Base-by-base conservation (phyloP, 345 rosid genomes). In the Lenwebbia sp. region DNA sequence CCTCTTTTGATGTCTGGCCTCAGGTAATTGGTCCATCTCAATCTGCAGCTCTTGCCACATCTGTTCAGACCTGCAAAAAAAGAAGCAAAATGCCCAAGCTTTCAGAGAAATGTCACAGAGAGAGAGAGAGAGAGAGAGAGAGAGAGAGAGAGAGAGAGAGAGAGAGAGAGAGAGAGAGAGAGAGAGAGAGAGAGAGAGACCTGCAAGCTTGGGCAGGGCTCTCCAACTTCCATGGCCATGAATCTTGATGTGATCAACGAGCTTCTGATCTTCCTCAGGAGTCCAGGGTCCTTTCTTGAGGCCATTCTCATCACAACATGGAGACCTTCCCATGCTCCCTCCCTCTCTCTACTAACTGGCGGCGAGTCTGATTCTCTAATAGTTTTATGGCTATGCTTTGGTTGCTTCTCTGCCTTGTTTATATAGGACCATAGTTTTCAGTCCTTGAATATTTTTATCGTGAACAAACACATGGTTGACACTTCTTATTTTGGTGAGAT, bases 1-100 rank as follows among this genome's bases (percentile, higher is more conserved):
- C 98, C 98, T 89, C 98, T 92, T 91, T 94, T 95, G 86, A 95
- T 94, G 82, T 93, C 96, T 57, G 98, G 98, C 87, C 95, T 92
- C 82, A 95, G 65, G 87, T 95, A 95, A 88, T 95, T 95, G 62
- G 95, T 93, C 98, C 98, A 95, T 87, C 98, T 92, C 53, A 95
- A 83, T 86, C 98, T 92, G 83, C 98, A 95, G 89, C 98, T 95
- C 91, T 95, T 95, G 65, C 98, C 96, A 85, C 96, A 94, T 86
- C 98, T 92, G 62, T 95, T 95, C 70, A 95, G 93, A 89, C 92
- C 98, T 95, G 90, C 84, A 85, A 85, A 86, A 10, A 60, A 41
- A 85, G 44, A 74, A 2, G 53, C 15, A 6, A 83, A 37, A 44
- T 37, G 47, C 47, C 47, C 81, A 70, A 70, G 26, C 81, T 3